Conservation (phyloP, 2,329 filamentous ascomycete genomes). For the Phialophora expanda region DNA sequence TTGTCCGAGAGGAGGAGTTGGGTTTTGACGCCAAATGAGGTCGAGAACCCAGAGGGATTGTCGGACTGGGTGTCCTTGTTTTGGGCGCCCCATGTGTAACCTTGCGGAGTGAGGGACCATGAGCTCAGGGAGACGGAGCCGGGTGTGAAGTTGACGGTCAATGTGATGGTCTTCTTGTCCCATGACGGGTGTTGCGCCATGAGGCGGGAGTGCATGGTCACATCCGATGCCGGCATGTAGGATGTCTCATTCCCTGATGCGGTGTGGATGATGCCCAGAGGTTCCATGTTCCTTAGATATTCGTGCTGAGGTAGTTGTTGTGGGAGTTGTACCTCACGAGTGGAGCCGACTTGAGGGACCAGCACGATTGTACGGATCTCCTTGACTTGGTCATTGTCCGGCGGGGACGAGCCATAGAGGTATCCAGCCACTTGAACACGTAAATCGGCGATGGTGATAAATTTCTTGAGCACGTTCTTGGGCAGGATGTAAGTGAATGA, state of each 20-base stretch:
- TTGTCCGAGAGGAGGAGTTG: constrained; percentile 91
- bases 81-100: constrained; percentile 95
- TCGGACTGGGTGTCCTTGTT: constrained; percentile 94
- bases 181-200: constrained; percentile 80
- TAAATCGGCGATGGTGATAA: constrained; percentile 96
- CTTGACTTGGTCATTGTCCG: constrained; percentile 95
- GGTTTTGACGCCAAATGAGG: constrained; percentile 90
- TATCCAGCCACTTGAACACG: constrained; percentile 96
- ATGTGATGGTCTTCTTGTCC: constrained; percentile 91
- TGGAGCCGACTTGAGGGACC: constrained; percentile 93
- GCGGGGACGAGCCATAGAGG: constrained; percentile 88
- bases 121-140: constrained; percentile 93
- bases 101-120: constrained; percentile 87
- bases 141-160: constrained; percentile 95
- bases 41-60: constrained; percentile 91
- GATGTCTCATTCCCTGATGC: constrained; percentile 91
- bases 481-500: constrained; percentile 96
- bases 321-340: constrained; percentile 88
- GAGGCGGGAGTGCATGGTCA: constrained; percentile 89
- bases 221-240: constrained; percentile 94
- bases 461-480: constrained; percentile 97
- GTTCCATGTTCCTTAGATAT: constrained; percentile 83
- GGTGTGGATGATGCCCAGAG: constrained; percentile 93
- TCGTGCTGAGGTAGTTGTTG: constrained; percentile 91
- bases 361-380: constrained; percentile 96